These are phyloP conservation scores for Umbelopsis vinacea DNA, from an alignment of 192 early-diverging fungal genomes.

Conservation along the genomic window DNA sequence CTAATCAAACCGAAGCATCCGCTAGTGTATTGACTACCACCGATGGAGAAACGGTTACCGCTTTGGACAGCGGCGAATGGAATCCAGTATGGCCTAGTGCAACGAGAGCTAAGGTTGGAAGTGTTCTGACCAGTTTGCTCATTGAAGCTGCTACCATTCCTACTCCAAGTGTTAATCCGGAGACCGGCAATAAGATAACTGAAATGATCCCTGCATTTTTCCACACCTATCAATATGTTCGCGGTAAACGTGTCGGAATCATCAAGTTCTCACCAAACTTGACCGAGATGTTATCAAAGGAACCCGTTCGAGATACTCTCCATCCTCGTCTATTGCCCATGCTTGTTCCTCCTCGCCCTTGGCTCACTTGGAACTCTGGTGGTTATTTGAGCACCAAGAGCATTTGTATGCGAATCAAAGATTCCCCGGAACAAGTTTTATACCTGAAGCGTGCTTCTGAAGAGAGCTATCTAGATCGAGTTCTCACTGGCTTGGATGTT, in stretches of 20 bases:
- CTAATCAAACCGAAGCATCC: conserved; percentile 42
- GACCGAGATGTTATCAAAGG: conserved; percentile 66
- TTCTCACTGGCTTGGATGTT: conserved; percentile 83
- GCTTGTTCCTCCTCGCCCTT: conserved; percentile 90
- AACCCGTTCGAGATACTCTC: conserved; percentile 60
- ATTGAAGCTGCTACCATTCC: conserved; percentile 75
- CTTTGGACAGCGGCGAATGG: conserved; percentile 31
- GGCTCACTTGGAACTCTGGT: conserved; percentile 84
- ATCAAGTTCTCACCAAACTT: conserved; percentile 72
- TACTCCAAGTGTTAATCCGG: conserved; percentile 59
- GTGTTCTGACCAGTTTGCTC: conserved; percentile 60
- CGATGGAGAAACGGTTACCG: conserved; percentile 27
- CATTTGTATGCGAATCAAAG: conserved; percentile 77
- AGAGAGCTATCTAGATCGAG: conserved; percentile 63
- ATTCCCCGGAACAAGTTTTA: conserved; percentile 70
- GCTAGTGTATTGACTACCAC: conserved; percentile 22
- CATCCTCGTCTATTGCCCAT: conserved; percentile 88
- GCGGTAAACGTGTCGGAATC: conserved; percentile 73
- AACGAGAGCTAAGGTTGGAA: conserved; percentile 51
- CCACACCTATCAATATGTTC: conserved; percentile 65
- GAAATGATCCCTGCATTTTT: conserved; percentile 80
- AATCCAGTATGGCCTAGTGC: conserved; percentile 42
- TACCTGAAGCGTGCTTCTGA: conserved; percentile 84
- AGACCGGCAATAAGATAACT: conserved; percentile 55
- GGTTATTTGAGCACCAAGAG: conserved; percentile 81